These are phyloP conservation scores for Spathaspora hagerdaliae DNA, from an alignment of 805 yeast genomes.

Conservation along the genomic window DNA sequence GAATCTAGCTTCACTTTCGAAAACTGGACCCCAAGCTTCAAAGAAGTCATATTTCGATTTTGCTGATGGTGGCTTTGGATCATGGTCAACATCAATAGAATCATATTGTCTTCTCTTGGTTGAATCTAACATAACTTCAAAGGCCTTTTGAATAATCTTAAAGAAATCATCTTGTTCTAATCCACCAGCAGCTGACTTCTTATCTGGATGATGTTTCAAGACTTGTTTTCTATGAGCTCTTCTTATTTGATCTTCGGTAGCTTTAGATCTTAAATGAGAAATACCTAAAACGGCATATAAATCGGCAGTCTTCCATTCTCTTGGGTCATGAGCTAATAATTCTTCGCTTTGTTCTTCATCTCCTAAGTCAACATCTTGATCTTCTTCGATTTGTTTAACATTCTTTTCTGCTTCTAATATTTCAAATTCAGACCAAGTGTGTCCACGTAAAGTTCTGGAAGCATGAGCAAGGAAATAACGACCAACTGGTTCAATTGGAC, in stretches of 20 bases:
- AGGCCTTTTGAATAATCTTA: conserved; percentile 96
- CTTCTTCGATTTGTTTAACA: conserved; percentile 65
- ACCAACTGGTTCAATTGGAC: conserved; percentile 95
- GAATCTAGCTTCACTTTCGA: conserved; percentile 86
- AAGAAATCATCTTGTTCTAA: conserved; percentile 94
- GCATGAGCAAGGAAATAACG: conserved; percentile 95
- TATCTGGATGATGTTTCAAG: conserved; percentile 96
- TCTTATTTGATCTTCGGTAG: conserved; percentile 89
- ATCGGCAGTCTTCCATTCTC: conserved; percentile 97
- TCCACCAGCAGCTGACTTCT: conserved; percentile 87
- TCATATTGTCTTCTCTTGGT: conserved; percentile 88
- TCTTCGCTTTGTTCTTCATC: conserved; percentile 71
- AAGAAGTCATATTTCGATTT: conserved; percentile 74
- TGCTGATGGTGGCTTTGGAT: conserved; percentile 72
- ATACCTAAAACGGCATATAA: conserved; percentile 95
- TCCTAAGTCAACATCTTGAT: conserved; percentile 58
- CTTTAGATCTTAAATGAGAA: conserved; percentile 84
- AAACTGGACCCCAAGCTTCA: conserved; percentile 90
- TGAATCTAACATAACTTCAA: conserved; percentile 83
- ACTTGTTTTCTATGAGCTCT: conserved; percentile 97
- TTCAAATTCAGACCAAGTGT: conserved; percentile 98
- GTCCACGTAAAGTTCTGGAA: conserved; percentile 90
- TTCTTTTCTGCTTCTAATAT: conserved; percentile 87
- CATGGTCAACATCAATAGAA: conserved; percentile 88
- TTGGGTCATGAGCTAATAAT: conserved; percentile 84